Evolutionary conservation across 139 green algal genomes (phyloP).

Genomic region (Bryopsis sp.): DNA sequence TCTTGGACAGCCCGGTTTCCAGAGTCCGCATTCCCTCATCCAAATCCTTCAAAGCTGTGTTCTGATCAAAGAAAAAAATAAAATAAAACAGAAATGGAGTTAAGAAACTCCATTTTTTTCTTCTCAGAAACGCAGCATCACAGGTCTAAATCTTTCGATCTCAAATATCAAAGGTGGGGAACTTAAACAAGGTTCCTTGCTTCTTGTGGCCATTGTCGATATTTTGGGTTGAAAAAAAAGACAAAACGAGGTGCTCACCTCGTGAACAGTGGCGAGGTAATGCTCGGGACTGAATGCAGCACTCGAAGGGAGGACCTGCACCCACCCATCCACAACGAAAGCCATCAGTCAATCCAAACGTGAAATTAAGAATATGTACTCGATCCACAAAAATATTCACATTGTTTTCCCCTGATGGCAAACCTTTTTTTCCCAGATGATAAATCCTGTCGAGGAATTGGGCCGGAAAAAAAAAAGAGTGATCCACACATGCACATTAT

Average conservation of each 20-base stretch:
- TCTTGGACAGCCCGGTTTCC: constrained; percentile 13
- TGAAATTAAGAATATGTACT: no score
- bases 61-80: neutral
- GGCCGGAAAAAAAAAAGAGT: no score
- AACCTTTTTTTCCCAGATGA: no score
- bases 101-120: neutral
- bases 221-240: neutral
- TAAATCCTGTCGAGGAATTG: no score
- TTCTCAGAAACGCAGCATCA: neutral
- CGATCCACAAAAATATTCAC: no score
- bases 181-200: neutral
- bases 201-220: neutral
- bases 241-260: neutral
- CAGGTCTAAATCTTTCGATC: neutral
- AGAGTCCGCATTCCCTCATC: constrained; percentile 8
- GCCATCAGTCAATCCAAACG: no score
- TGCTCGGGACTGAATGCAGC: constrained; percentile 8
- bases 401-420: no score
- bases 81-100: neutral
- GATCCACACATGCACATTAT: no score
- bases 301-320: constrained; percentile 6
- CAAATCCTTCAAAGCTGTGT: constrained; percentile 8
- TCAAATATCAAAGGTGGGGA: neutral
- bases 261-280: neutral
- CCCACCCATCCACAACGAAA: no score